A percentile compares a stretch with the other conserved stretches of the same genome.
phyloP scores from a whole-genome alignment of 202 grass and related monocot species.

The Zoysia matrella region DNA sequence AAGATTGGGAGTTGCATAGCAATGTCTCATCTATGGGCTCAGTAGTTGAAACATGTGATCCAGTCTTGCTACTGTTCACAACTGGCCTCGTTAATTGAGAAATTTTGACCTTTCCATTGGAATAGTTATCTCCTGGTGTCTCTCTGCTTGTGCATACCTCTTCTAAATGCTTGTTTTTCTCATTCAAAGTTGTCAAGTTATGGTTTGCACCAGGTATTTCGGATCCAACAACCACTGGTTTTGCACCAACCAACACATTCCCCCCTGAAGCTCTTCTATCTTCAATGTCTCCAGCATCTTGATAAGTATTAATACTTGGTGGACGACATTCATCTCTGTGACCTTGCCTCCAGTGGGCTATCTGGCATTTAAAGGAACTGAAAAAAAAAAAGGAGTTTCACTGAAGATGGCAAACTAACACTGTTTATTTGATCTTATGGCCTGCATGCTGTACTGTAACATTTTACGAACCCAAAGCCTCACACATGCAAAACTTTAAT shows the following conservation, averaged over 20 bases:
- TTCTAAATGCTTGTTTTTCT: no score
- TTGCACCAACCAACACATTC: conserved; percentile 9
- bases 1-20: conserved; percentile 3
- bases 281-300: no score
- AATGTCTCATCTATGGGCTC: conserved; percentile 5
- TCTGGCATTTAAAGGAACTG: conserved; percentile 70
- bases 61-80: conserved; percentile 7
- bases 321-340: no score
- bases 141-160: no score
- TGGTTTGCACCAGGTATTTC: conserved; percentile 44
- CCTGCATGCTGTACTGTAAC: not conserved
- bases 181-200: conserved; percentile 11
- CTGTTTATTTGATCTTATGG: not conserved
- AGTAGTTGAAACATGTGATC: conserved; percentile 33
- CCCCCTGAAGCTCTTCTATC: no score
- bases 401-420: conserved; percentile 29
- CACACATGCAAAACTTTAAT: not conserved
- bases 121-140: not conserved
- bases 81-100: not conserved
- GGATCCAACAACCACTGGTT: conserved; percentile 20
- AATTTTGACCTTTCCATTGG: not conserved
- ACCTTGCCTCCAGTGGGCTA: no score
- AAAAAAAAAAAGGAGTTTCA: conserved; percentile 16
- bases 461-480: not conserved
- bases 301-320: no score